Evolutionary conservation across 495 filamentous ascomycete genomes (phyloP).

Genomic region (Penicillium roqueforti): DNA sequence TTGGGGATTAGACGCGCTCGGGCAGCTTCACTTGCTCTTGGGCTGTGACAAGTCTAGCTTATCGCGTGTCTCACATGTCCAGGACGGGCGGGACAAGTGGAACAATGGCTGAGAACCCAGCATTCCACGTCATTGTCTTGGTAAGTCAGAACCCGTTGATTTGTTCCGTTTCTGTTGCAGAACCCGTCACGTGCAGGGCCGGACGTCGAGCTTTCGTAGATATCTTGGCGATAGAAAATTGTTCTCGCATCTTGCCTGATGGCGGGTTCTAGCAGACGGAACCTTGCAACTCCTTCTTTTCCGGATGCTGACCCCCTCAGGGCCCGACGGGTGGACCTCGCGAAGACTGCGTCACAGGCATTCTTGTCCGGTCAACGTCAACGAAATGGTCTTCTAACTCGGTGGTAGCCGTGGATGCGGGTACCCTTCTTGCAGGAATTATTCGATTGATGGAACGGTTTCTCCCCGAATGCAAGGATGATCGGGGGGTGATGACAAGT

Average conservation of each 20-base stretch:
- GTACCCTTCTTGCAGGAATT: slow-evolving; percentile 82
- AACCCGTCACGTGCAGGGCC: slow-evolving; percentile 8
- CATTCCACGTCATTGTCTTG: slow-evolving; percentile 75
- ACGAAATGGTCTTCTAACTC: slow-evolving; percentile 75
- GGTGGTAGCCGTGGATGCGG: slow-evolving; percentile 85
- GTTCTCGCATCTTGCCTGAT: slow-evolving; percentile 1
- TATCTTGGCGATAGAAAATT: not conserved
- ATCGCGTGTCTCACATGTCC: slow-evolving; percentile 9
- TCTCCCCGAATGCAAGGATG: slow-evolving; percentile 33
- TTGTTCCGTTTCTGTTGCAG: slow-evolving; percentile 1
- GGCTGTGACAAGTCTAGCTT: not conserved
- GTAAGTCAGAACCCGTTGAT: slow-evolving; percentile 48
- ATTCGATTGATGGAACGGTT: slow-evolving; percentile 61
- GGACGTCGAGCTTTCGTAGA: slow-evolving; percentile 1
- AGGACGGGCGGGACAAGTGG: not conserved
- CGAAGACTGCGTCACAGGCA: slow-evolving; percentile 83
- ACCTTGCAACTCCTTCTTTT: slow-evolving; percentile 1
- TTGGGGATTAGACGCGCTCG: not conserved
- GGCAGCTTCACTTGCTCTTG: not conserved
- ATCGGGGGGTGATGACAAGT: slow-evolving; percentile 21
- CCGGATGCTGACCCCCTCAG: slow-evolving; percentile 46
- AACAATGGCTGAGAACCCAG: slow-evolving; percentile 33
- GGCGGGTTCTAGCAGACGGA: slow-evolving; percentile 21
- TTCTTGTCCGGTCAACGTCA: slow-evolving; percentile 79
- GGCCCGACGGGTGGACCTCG: slow-evolving; percentile 86